These are phyloP conservation scores for Pilaira anomala DNA, from an alignment of 192 early-diverging fungal species.

Conservation along the genomic window DNA sequence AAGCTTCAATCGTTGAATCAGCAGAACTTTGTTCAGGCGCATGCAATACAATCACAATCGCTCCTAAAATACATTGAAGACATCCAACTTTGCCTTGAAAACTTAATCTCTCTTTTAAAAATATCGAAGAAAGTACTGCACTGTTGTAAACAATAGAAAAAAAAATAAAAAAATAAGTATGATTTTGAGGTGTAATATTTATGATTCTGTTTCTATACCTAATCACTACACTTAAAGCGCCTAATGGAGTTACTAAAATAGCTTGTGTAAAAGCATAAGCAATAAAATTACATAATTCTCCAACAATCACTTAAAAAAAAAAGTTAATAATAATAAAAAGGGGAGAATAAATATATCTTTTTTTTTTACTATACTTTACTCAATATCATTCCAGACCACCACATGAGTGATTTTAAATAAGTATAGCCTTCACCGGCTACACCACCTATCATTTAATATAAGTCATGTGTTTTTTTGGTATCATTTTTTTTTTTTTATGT, in stretches of 20 bases:
- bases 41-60: conserved; percentile 82
- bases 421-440: conserved; percentile 54
- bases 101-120: conserved; percentile 82
- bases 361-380: conserved; percentile 36
- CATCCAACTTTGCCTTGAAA: conserved; percentile 86
- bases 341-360: background rate
- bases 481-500: background rate
- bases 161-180: background rate
- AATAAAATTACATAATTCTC: conserved; percentile 92
- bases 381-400: conserved; percentile 61
- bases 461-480: conserved; percentile 2
- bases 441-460: conserved; percentile 27
- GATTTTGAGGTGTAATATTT: background rate
- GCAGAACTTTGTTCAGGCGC: conserved; percentile 76
- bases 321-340: conserved; percentile 18
- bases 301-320: conserved; percentile 95
- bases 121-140: conserved; percentile 81
- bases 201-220: conserved; percentile 43
- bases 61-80: conserved; percentile 82
- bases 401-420: conserved; percentile 51
- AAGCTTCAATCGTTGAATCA: conserved; percentile 71
- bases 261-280: conserved; percentile 97
- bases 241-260: conserved; percentile 94
- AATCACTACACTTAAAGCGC: conserved; percentile 88
- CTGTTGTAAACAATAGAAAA: conserved; percentile 27